Base-by-base conservation (phyloP, 257 asterid species). In the Lavandula angustifolia region DNA sequence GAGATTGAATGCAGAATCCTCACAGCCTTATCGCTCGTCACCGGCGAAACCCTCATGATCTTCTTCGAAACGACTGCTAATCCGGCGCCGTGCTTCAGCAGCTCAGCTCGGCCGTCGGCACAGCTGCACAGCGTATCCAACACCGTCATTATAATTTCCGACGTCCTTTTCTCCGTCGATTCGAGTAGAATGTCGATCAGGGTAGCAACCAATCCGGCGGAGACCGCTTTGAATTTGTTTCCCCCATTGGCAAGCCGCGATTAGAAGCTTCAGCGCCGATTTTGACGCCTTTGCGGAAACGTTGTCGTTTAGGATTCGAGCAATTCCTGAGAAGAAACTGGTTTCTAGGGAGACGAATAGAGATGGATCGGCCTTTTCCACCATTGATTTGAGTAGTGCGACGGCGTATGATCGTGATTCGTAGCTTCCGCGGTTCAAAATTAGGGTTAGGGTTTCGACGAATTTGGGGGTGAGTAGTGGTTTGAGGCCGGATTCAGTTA, bases 21-120 rank as follows among this genome's bases (percentile, higher is more conserved):
- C 64, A 92, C 88, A 0, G 76, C 92, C 41, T 78, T 78, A 14
- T 89, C 98, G 13, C 78, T 92, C 1, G 83, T 94, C 1, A 72
- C 79, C n/a, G 61, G 67, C 0, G 97, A 92, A 56, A 92, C 95
- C 82, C 97, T 83, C 4, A 92, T 0, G n/a, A n/a, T n/a, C n/a
- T n/a, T n/a, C n/a, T n/a, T n/a, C n/a, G n/a, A n/a, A n/a, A 92
- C 89, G 1, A 87, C 55, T 1, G 97, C 96, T 17, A 92, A 7
- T 0, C 98, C 98, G 0, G 95, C 98, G 0, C 80, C 74, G 69
- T 92, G 98, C 14, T 57, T 75, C 43, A 89, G 22, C 31, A 92
- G 49, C 73, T 80, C 95, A 0, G 96, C 86, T 54, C 98, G 68
- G 3, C 98, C 98, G 48, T 92, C 98, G 0, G 98, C 96, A 55